These are phyloP conservation scores for Coniochaeta prunicola DNA, from an alignment of 2,329 filamentous ascomycete genomes.

Conservation along the genomic window DNA sequence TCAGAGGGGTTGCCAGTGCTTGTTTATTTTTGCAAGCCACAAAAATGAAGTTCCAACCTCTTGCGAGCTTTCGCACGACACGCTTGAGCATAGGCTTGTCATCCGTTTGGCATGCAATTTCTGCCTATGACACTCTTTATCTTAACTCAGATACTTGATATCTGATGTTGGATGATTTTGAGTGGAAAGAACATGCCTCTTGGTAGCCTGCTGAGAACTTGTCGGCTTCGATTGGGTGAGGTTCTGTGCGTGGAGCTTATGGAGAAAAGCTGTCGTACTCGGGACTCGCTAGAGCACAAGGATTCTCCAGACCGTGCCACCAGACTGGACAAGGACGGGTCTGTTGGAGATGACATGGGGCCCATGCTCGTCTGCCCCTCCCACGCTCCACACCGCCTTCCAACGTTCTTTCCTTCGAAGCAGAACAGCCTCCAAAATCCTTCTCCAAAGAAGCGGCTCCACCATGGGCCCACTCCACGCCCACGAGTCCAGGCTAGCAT, in stretches of 20 bases:
- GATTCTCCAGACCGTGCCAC: neutral
- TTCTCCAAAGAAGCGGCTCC: conserved; percentile 1
- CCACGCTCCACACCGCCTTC: conserved; percentile 1
- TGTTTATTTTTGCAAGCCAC: neutral
- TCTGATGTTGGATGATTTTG: neutral
- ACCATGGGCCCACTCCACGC: neutral
- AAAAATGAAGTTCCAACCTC: neutral
- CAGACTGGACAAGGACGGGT: neutral
- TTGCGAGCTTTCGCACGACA: neutral
- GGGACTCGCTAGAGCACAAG: neutral
- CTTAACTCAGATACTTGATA: neutral
- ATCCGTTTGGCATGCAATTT: neutral
- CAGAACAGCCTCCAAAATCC: neutral
- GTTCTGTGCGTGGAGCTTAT: neutral
- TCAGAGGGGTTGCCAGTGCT: neutral
- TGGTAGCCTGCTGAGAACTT: neutral
- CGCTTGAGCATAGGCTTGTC: neutral
- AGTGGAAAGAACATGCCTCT: neutral
- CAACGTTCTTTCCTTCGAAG: neutral
- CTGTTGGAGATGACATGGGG: neutral
- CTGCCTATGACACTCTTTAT: neutral
- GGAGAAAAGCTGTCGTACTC: neutral
- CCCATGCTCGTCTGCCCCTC: neutral
- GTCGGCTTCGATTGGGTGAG: neutral
- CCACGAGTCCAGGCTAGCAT: conserved; percentile 24